Percentiles rank a stretch among this genome's conserved stretches.
These are phyloP conservation scores for Solanum pennellii DNA, from an alignment of 257 asterid species.

Conservation along the genomic window DNA sequence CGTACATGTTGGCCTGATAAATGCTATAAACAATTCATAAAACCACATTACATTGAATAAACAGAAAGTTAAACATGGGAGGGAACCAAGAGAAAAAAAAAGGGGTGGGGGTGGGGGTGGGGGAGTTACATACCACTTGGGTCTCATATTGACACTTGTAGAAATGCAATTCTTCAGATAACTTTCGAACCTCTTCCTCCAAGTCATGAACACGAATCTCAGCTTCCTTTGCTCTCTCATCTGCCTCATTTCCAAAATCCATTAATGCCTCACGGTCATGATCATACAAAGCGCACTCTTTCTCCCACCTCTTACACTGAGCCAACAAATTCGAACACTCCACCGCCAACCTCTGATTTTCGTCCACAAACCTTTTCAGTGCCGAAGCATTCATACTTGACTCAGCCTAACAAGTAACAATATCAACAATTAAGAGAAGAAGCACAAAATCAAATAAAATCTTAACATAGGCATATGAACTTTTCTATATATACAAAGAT, in stretches of 20 bases:
- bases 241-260: slow-evolving; percentile 97
- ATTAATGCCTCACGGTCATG: slow-evolving; percentile 84
- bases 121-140: slow-evolving; percentile 33
- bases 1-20: neutral
- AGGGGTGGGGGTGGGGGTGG: no score
- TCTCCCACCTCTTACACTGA: slow-evolving; percentile 77
- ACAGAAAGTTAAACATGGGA: neutral
- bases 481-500: neutral
- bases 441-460: neutral
- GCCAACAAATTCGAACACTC: slow-evolving; percentile 68
- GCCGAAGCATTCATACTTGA: slow-evolving; percentile 87
- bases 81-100: neutral
- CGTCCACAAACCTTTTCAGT: slow-evolving; percentile 86
- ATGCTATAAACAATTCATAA: neutral
- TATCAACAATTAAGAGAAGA: neutral
- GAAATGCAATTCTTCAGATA: slow-evolving; percentile 46
- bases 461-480: neutral
- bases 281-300: slow-evolving; percentile 81
- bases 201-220: slow-evolving; percentile 45
- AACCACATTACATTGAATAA: neutral
- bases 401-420: slow-evolving; percentile 45
- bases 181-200: slow-evolving; percentile 49
- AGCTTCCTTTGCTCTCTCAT: slow-evolving; percentile 78
- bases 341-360: slow-evolving; percentile 71
- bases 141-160: slow-evolving; percentile 26